These are phyloP conservation scores for Claviceps sp. DNA, from an alignment of 2,329 filamentous ascomycete species.

Conservation along the genomic window DNA sequence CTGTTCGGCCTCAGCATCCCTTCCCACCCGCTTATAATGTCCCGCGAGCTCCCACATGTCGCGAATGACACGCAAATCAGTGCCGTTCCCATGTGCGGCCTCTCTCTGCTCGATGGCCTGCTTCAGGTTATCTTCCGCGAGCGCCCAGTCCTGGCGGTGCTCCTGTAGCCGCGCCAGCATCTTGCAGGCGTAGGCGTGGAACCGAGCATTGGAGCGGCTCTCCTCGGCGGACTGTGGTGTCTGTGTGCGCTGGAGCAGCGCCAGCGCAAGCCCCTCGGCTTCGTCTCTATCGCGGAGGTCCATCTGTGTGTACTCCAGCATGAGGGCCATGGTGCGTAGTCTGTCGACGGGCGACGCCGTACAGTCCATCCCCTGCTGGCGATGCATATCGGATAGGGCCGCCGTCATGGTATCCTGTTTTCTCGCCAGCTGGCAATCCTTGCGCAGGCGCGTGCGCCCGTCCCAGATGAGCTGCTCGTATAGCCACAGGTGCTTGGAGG, in stretches of 20 bases:
- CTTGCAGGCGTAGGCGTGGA: slow-evolving; percentile 25
- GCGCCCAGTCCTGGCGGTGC: slow-evolving; percentile 17
- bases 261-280: slow-evolving; percentile 18
- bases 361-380: not conserved
- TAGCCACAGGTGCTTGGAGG: slow-evolving; percentile 21
- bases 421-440: slow-evolving; percentile 17
- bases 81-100: slow-evolving; percentile 20
- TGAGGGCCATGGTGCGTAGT: slow-evolving; percentile 20
- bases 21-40: slow-evolving; percentile 19
- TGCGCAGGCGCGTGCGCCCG: slow-evolving; percentile 21
- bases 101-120: slow-evolving; percentile 21
- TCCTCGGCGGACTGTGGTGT: slow-evolving; percentile 5
- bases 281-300: slow-evolving; percentile 19
- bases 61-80: slow-evolving; percentile 22
- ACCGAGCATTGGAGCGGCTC: slow-evolving; percentile 19
- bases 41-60: slow-evolving; percentile 26
- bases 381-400: slow-evolving; percentile 16
- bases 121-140: slow-evolving; percentile 20
- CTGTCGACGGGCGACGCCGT: slow-evolving; percentile 11
- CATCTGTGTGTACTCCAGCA: slow-evolving; percentile 25
- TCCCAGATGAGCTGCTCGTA: slow-evolving; percentile 27
- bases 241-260: slow-evolving; percentile 18
- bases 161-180: slow-evolving; percentile 24
- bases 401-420: slow-evolving; percentile 16
- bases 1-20: slow-evolving; percentile 13